A percentile compares a stretch with the other conserved stretches of the same genome.
Conservation (phyloP, 78 protist species). For the Tieghemostelium lacteum region DNA sequence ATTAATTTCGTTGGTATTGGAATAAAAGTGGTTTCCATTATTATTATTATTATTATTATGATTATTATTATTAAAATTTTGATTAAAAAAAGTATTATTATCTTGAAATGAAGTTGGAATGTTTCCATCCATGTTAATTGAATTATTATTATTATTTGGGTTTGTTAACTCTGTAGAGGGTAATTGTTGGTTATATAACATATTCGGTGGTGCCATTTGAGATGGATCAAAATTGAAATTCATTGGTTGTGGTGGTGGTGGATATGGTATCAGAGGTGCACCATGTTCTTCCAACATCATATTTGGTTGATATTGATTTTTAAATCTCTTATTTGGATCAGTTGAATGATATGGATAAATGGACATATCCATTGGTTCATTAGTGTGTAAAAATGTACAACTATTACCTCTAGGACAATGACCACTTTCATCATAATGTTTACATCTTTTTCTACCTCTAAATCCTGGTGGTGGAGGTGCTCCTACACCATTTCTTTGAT, state of each 20-base stretch:
- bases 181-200: too few species aligned
- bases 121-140: too few species aligned
- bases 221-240: neutral
- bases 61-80: neutral
- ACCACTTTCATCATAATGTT: slow-evolving; percentile 4
- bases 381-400: neutral
- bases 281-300: too few species aligned
- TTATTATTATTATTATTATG: neutral
- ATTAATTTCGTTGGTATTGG: neutral
- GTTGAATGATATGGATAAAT: neutral
- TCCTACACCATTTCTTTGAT: neutral
- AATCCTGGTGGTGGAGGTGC: neutral
- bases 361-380: slow-evolving; percentile 13
- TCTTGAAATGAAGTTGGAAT: too few species aligned
- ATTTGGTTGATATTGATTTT: neutral
- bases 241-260: neutral
- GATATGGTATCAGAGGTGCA: neutral
- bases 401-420: neutral
- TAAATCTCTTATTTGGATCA: neutral
- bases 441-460: neutral
- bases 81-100: too few species aligned
- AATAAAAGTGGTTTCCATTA: neutral
- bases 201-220: too few species aligned
- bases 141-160: neutral
- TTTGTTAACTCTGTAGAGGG: too few species aligned